These are phyloP conservation scores for Saturnispora bothae DNA, from an alignment of 805 yeast genomes.

Conservation along the genomic window DNA sequence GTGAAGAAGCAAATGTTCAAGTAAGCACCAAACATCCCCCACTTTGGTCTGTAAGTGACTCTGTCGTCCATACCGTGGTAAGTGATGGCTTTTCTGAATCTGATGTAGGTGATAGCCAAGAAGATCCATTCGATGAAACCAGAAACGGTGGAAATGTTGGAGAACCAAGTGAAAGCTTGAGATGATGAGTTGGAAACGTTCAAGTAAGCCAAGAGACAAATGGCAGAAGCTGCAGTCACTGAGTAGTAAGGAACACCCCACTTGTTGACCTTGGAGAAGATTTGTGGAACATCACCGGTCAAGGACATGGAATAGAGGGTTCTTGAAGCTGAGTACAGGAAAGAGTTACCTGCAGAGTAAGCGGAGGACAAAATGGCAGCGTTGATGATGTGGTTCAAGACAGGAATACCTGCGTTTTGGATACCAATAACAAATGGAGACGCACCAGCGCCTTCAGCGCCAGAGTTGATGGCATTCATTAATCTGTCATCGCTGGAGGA, in stretches of 20 bases:
- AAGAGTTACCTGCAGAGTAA: slow-evolving; percentile 66
- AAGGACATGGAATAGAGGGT: slow-evolving; percentile 62
- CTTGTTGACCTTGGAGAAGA: slow-evolving; percentile 50
- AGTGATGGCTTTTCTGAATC: slow-evolving; percentile 55
- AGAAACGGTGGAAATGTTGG: slow-evolving; percentile 55
- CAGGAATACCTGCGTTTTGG: slow-evolving; percentile 53
- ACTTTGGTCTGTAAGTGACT: slow-evolving; percentile 44
- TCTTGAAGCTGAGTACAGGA: slow-evolving; percentile 64
- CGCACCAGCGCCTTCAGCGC: slow-evolving; percentile 54
- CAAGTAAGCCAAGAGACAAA: slow-evolving; percentile 54
- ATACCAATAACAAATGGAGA: slow-evolving; percentile 86
- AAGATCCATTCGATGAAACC: slow-evolving; percentile 59
- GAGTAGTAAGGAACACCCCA: slow-evolving; percentile 61
- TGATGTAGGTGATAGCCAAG: slow-evolving; percentile 41
- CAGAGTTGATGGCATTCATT: slow-evolving; percentile 36
- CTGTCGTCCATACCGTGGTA: slow-evolving; percentile 43
- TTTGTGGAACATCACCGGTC: slow-evolving; percentile 63
- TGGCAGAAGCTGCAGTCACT: slow-evolving; percentile 36
- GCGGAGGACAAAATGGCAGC: slow-evolving; percentile 49
- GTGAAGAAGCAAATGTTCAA: slow-evolving; percentile 33
- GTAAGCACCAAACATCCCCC: slow-evolving; percentile 52
- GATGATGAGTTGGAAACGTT: slow-evolving; percentile 49
- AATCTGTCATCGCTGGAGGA: slow-evolving; percentile 31
- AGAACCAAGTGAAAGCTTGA: slow-evolving; percentile 55
- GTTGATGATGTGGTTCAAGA: slow-evolving; percentile 67